These are phyloP conservation scores for Gaeumannomyces sp. DNA, from an alignment of 2,329 filamentous ascomycete species.

Conservation along the genomic window DNA sequence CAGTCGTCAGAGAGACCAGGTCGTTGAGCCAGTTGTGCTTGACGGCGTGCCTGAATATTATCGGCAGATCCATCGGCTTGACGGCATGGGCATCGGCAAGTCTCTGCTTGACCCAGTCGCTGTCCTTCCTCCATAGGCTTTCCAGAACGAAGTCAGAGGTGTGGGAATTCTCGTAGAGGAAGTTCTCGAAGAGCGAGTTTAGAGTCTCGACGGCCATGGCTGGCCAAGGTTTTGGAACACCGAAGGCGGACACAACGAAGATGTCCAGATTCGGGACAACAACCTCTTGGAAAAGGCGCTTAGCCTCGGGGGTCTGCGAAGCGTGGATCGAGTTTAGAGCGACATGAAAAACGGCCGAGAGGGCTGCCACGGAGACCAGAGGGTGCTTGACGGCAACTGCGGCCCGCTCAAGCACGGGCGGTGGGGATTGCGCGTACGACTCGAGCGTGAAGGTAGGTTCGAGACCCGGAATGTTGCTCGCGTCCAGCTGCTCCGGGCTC, in stretches of 20 bases:
- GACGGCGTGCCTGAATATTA: constrained; percentile 73
- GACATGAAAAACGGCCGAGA: constrained; percentile 62
- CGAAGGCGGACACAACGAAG: constrained; percentile 72
- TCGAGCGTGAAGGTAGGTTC: constrained; percentile 67
- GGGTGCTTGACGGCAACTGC: constrained; percentile 71
- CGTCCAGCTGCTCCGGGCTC: constrained; percentile 69
- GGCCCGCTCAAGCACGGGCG: constrained; percentile 46
- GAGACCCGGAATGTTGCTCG: constrained; percentile 75
- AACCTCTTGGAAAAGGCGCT: constrained; percentile 59
- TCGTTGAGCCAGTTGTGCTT: constrained; percentile 81
- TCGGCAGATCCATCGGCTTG: constrained; percentile 59
- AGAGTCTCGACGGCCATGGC: constrained; percentile 68
- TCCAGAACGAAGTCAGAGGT: constrained; percentile 86
- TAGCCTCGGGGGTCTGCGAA: constrained; percentile 57
- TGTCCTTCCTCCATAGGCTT: constrained; percentile 86
- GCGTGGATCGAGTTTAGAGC: constrained; percentile 55
- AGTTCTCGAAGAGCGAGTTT: constrained; percentile 73
- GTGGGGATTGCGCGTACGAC: constrained; percentile 44
- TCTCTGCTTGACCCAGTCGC: constrained; percentile 74
- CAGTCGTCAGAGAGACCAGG: constrained; percentile 70
- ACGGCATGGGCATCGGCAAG: constrained; percentile 71
- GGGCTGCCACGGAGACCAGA: constrained; percentile 79
- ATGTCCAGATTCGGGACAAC: constrained; percentile 70
- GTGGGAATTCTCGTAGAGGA: constrained; percentile 70
- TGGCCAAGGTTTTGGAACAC: constrained; percentile 72